These are phyloP conservation scores for Fusarium xylarioides DNA, from an alignment of 2,329 filamentous ascomycete genomes.

Conservation along the genomic window DNA sequence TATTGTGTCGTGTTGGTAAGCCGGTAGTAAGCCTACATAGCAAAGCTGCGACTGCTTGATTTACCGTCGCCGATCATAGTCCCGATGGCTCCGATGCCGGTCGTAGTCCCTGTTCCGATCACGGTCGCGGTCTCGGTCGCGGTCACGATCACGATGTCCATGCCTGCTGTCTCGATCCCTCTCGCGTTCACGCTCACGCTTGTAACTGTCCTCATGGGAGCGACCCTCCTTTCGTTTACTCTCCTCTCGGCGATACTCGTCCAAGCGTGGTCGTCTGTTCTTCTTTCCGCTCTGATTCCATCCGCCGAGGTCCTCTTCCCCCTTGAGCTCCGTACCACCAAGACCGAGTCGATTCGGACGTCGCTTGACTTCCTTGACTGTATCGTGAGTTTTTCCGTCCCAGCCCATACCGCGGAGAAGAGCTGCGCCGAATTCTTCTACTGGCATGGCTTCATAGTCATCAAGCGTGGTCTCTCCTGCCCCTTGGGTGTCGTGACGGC, in stretches of 20 bases:
- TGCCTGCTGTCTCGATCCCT: slow-evolving; percentile 50
- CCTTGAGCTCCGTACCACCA: slow-evolving; percentile 83
- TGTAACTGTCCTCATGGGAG: slow-evolving; percentile 57
- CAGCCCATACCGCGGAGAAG: slow-evolving; percentile 94
- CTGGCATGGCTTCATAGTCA: slow-evolving; percentile 87
- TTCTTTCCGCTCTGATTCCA: slow-evolving; percentile 78
- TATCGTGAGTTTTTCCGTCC: slow-evolving; percentile 73
- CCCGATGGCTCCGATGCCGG: slow-evolving; percentile 37
- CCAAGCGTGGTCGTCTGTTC: slow-evolving; percentile 54
- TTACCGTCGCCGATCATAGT: slow-evolving; percentile 38
- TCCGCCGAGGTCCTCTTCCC: slow-evolving; percentile 76
- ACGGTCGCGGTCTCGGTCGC: slow-evolving; percentile 3
- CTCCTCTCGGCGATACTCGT: slow-evolving; percentile 59
- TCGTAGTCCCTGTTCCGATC: slow-evolving; percentile 33
- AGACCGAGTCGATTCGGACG: slow-evolving; percentile 86
- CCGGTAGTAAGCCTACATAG: background rate
- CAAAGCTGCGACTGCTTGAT: background rate
- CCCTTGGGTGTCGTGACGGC: slow-evolving; percentile 72
- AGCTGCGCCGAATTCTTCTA: slow-evolving; percentile 93
- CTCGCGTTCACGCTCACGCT: slow-evolving; percentile 52
- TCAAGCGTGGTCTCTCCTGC: slow-evolving; percentile 81
- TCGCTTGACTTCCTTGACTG: slow-evolving; percentile 70
- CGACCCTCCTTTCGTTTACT: slow-evolving; percentile 56
- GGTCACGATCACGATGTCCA: slow-evolving; percentile 46
- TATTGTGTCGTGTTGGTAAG: background rate